A percentile compares a stretch with the other conserved stretches of the same genome.
Evolutionary conservation across 2,329 filamentous ascomycete genomes (phyloP).

Genomic region (Penicillium sp.): DNA sequence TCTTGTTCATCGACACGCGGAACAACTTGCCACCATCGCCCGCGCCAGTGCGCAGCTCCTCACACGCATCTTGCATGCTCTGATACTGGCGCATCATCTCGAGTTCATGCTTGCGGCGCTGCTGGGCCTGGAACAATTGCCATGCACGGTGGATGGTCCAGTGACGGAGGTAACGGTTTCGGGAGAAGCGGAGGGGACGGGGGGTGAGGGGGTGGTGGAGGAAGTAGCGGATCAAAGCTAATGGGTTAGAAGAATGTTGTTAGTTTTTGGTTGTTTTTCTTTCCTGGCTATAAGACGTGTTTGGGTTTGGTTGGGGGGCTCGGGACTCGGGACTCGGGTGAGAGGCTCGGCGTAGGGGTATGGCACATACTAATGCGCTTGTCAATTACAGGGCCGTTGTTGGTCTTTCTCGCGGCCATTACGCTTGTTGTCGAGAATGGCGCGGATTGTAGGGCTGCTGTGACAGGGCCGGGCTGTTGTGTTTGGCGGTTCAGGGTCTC

Average conservation of each 20-base stretch:
- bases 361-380: conserved; percentile 46
- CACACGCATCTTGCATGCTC: conserved; percentile 79
- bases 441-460: conserved; percentile 22
- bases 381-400: conserved; percentile 31
- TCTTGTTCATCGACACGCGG: conserved; percentile 86
- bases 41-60: conserved; percentile 65
- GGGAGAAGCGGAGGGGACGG: conserved; percentile 81
- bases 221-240: conserved; percentile 67
- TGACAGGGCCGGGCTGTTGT: conserved; percentile 22
- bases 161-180: conserved; percentile 83
- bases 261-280: conserved; percentile 13
- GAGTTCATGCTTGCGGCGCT: conserved; percentile 61
- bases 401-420: conserved; percentile 40
- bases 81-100: conserved; percentile 79
- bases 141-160: conserved; percentile 99
- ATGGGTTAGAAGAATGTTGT: conserved; percentile 9
- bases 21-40: conserved; percentile 64
- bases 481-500: conserved; percentile 21
- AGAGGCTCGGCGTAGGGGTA: not conserved
- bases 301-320: not conserved
- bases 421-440: conserved; percentile 43
- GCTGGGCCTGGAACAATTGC: conserved; percentile 72
- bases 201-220: conserved; percentile 67
- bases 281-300: conserved; percentile 6
- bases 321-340: not conserved